Conservation (phyloP, 2,329 filamentous ascomycete genomes). For the Arthroderma sp. region DNA sequence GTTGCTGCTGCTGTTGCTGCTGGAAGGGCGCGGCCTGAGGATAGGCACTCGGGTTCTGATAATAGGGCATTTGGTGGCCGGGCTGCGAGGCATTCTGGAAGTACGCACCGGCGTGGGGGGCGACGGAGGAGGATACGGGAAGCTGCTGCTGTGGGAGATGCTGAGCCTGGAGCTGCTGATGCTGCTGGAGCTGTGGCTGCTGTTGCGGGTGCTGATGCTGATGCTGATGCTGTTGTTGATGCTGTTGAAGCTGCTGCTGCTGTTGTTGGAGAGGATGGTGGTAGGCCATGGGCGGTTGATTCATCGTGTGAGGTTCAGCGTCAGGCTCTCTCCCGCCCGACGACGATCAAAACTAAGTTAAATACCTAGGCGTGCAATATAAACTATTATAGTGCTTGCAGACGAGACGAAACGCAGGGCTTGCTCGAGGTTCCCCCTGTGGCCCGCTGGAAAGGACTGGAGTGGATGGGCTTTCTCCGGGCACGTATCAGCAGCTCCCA, state of each 20-base stretch:
- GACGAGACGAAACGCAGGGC: background rate
- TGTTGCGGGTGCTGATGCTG: constrained; percentile 9
- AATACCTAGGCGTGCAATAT: background rate
- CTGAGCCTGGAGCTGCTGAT: constrained; percentile 13
- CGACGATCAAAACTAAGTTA: background rate
- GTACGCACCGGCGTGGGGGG: constrained; percentile 6
- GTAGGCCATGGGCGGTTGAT: constrained; percentile 15
- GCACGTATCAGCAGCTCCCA: constrained; percentile 1
- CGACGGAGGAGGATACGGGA: constrained; percentile 8
- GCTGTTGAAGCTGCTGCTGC: constrained; percentile 1
- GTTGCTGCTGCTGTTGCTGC: constrained; percentile 9
- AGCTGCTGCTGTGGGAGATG: constrained; percentile 14
- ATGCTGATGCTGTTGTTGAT: background rate
- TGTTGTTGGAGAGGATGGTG: constrained; percentile 15
- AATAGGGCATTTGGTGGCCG: constrained; percentile 11
- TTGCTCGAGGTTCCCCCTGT: background rate
- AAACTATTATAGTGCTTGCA: background rate
- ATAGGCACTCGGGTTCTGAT: constrained; percentile 10
- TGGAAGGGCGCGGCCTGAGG: constrained; percentile 11
- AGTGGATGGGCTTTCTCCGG: background rate
- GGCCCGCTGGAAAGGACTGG: background rate
- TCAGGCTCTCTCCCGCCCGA: background rate
- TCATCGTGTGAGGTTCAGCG: constrained; percentile 7
- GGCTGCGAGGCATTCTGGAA: constrained; percentile 5
- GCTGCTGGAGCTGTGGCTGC: constrained; percentile 14